Conservation (phyloP, 352 stramenopile genomes). For the Globisporangium cederbergense region DNA sequence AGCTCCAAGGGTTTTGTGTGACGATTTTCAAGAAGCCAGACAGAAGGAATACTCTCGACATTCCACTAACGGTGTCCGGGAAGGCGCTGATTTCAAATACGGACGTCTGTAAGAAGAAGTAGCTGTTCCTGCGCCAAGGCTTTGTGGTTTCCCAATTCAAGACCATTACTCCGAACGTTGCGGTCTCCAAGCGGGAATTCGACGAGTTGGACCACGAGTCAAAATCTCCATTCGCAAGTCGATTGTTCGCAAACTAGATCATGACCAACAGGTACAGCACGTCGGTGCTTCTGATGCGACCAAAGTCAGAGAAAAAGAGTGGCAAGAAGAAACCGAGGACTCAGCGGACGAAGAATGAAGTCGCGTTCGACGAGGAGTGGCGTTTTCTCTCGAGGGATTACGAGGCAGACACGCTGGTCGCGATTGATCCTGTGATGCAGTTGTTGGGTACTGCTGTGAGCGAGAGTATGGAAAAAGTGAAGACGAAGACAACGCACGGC, state of each 20-base stretch:
- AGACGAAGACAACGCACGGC: not conserved
- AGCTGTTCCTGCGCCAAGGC: not conserved
- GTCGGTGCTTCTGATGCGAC: constrained; percentile 4
- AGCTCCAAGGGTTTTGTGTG: constrained; percentile 5
- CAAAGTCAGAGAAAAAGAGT: not conserved
- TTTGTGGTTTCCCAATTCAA: not conserved
- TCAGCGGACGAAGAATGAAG: not conserved
- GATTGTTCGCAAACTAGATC: constrained; percentile 7
- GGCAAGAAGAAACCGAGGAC: not conserved
- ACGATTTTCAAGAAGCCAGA: not conserved
- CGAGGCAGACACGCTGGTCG: not conserved
- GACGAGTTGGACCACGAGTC: not conserved
- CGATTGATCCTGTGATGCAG: constrained; percentile 10
- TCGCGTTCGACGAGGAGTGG: not conserved
- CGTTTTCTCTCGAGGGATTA: not conserved
- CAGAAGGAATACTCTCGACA: not conserved
- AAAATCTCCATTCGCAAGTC: not conserved
- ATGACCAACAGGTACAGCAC: constrained; percentile 7
- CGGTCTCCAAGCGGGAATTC: not conserved
- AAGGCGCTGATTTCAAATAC: not conserved
- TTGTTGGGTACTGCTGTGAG: constrained; percentile 10
- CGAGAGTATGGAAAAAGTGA: not conserved
- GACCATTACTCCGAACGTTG: not conserved
- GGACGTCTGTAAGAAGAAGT: not conserved
- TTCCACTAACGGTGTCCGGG: not conserved